Evolutionary conservation across 108 stramenopile genomes (phyloP), one percentile per base, ranked within the genome.

Genomic region (Nitzschia palea): DNA sequence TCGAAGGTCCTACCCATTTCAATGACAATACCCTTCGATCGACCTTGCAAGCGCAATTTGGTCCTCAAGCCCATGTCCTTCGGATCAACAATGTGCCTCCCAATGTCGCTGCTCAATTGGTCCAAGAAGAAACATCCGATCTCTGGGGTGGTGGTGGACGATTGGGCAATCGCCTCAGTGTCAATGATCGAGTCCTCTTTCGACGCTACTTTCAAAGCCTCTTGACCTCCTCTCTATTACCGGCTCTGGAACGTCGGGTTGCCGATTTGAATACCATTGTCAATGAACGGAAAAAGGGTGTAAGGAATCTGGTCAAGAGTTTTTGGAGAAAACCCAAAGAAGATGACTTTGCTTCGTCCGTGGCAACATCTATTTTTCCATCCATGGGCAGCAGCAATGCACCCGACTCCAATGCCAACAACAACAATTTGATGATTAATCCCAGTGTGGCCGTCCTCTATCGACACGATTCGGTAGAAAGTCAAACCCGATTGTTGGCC

Each of bases 281-380:
- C 55, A 87, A 76, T 60, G 89, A 91, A 68, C 86, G 82, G 26
- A 94, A 94, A 60, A 89, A 88, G 68, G 93, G 93, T 51, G 78
- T 94, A 33, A 74, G 82, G 47, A 94, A 94, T 74, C 77, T 91
- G 6, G 80, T 94, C 62, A 90, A 91, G 57, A 78, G 82, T 48
- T 87, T 94, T 68, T 91, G 85, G 87, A 76, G 93, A 15, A 94
- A 88, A 65, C 67, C 76, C 20, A 77, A 81, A 32, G 91, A 93
- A 44, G 68, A 62, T 22, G 51, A 67, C 5, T 17, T 26, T 1
- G 26, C 26, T 8, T 10, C 14, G 15, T 18, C 14, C 17, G 53
- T 22, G 0, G 8, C 50, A 4, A 48, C 65, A 1, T 42, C 33
- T 20, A 31, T 48, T 0, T 15, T 26, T 2, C 26, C 55, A 55